These are phyloP conservation scores for Dryas integrifolia DNA, from an alignment of 331 rosid genomes.

Conservation along the genomic window DNA sequence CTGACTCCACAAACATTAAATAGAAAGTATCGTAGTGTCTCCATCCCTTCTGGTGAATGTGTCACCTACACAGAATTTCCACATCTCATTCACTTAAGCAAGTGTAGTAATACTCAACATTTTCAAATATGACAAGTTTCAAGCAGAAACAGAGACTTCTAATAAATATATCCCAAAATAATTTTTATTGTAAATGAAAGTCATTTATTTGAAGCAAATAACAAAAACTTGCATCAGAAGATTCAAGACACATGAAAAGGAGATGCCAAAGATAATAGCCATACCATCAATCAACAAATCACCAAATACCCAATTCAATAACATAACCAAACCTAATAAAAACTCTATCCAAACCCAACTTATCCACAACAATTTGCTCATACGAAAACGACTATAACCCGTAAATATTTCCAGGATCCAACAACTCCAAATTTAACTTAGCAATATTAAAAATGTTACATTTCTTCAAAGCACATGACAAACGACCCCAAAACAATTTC, in stretches of 20 bases:
- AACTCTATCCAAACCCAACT: neutral
- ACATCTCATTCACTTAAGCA: slow-evolving; percentile 2
- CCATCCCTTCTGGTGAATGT: slow-evolving; percentile 88
- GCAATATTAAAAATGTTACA: neutral
- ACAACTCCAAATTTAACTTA: neutral
- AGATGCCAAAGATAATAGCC: neutral
- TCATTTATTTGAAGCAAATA: neutral
- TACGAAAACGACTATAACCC: neutral
- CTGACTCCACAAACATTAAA: slow-evolving; percentile 67
- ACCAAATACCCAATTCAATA: neutral
- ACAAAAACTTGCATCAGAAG: neutral
- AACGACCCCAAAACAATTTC: neutral
- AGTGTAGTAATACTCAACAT: neutral
- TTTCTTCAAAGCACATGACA: neutral
- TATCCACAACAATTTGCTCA: neutral
- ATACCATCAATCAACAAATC: neutral
- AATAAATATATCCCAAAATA: neutral
- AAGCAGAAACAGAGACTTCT: neutral
- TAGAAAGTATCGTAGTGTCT: slow-evolving; percentile 60
- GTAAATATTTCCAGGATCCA: neutral
- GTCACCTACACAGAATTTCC: slow-evolving; percentile 61
- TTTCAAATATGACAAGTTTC: neutral
- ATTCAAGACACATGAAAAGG: neutral
- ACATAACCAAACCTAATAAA: neutral
- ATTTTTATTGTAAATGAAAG: neutral